phyloP scores from a whole-genome alignment of 257 asterid genomes.

The Orobanche coerulescens region DNA sequence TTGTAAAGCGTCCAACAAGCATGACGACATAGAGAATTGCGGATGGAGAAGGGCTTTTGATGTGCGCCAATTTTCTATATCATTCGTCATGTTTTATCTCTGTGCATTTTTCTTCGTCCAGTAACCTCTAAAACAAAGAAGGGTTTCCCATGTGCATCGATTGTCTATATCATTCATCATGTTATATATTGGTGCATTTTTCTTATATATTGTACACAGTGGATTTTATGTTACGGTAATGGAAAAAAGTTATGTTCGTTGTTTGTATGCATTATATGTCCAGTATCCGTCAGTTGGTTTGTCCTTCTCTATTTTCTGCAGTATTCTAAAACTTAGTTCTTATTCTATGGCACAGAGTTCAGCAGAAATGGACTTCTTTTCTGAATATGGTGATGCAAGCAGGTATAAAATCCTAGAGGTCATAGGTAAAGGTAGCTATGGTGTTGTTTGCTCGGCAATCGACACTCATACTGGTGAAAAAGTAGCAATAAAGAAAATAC shows the following conservation, averaged over 20 bases:
- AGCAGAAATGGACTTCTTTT: constrained; percentile 71
- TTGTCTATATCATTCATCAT: too few species aligned
- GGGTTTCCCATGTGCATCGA: too few species aligned
- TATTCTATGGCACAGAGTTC: constrained; percentile 42
- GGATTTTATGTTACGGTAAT: too few species aligned
- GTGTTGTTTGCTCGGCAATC: constrained; percentile 84
- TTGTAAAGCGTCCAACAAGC: not conserved
- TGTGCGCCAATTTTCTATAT: too few species aligned
- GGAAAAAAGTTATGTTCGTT: not conserved
- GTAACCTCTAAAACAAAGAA: too few species aligned
- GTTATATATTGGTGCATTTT: too few species aligned
- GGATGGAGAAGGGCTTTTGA: too few species aligned
- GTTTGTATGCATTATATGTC: not conserved
- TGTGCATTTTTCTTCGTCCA: too few species aligned
- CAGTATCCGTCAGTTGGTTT: not conserved
- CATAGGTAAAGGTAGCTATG: constrained; percentile 91
- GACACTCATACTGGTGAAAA: constrained; percentile 79
- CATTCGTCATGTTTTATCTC: too few species aligned
- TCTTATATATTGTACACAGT: too few species aligned
- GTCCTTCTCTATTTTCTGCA: constrained; percentile 5
- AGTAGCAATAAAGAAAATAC: constrained; percentile 90
- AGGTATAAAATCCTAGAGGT: constrained; percentile 76
- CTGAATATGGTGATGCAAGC: constrained; percentile 87
- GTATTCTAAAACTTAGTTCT: constrained; percentile 9
- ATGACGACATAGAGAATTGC: too few species aligned